phyloP scores from a whole-genome alignment of 345 rosid species.

The Pugionium cornutum region DNA sequence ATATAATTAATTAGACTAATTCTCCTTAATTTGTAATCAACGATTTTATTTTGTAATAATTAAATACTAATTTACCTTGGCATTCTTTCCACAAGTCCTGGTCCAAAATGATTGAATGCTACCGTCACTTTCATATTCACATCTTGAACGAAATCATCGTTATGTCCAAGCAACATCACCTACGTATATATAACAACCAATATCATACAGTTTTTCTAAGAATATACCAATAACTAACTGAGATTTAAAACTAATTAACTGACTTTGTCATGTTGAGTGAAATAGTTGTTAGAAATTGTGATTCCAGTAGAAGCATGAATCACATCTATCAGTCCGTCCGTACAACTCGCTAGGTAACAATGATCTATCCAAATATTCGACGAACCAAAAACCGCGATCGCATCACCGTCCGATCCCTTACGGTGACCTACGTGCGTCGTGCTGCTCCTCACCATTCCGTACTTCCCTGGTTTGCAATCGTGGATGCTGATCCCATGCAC shows the following conservation, averaged over 20 bases:
- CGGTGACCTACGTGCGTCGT: slow-evolving; percentile 57
- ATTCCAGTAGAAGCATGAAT: slow-evolving; percentile 77
- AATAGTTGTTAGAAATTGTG: slow-evolving; percentile 83
- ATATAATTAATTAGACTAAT: neutral
- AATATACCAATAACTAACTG: no score
- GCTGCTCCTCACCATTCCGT: slow-evolving; percentile 48
- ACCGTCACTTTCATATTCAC: slow-evolving; percentile 83
- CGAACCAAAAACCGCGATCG: slow-evolving; percentile 57
- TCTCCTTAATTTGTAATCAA: no score
- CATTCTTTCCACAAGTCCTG: slow-evolving; percentile 89
- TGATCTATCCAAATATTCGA: slow-evolving; percentile 89
- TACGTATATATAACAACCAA: slow-evolving; percentile 20
- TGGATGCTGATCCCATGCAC: slow-evolving; percentile 84
- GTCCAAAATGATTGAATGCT: slow-evolving; percentile 79
- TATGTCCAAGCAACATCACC: slow-evolving; percentile 89
- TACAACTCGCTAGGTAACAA: slow-evolving; percentile 61
- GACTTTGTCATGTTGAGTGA: slow-evolving; percentile 80
- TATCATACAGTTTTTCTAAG: neutral
- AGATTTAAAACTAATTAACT: neutral
- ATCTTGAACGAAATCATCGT: slow-evolving; percentile 67
- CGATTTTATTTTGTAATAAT: no score
- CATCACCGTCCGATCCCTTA: slow-evolving; percentile 80
- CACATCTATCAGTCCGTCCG: slow-evolving; percentile 84
- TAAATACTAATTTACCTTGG: slow-evolving; percentile 55
- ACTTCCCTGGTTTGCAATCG: slow-evolving; percentile 70